Evolutionary conservation across 2,329 filamentous ascomycete genomes (phyloP).

Genomic region (Shiraia sp.): DNA sequence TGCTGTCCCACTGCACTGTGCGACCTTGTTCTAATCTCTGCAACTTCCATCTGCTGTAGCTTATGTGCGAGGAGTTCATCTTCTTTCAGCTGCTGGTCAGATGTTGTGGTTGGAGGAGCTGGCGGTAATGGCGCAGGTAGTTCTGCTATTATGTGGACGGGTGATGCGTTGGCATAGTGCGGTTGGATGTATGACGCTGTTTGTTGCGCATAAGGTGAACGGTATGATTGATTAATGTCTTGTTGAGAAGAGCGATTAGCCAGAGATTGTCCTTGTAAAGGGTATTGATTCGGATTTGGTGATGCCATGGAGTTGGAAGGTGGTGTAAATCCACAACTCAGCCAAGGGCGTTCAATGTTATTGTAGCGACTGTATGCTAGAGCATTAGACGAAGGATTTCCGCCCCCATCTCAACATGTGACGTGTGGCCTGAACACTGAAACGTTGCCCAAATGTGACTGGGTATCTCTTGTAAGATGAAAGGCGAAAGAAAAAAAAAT

Average conservation of each 20-base stretch:
- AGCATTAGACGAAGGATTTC: not conserved
- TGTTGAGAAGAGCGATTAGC: constrained; percentile 14
- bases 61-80: constrained; percentile 36
- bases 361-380: too few relatives aligned
- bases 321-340: not conserved
- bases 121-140: constrained; percentile 32
- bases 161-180: constrained; percentile 18
- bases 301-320: constrained; percentile 4
- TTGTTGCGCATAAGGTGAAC: constrained; percentile 5
- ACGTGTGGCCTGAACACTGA: not conserved
- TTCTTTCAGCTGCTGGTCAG: constrained; percentile 33
- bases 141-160: constrained; percentile 27
- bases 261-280: constrained; percentile 6
- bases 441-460: not conserved
- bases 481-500: not conserved
- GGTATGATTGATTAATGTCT: constrained; percentile 5
- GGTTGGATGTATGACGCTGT: constrained; percentile 20
- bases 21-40: constrained; percentile 24
- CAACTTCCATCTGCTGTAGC: constrained; percentile 33
- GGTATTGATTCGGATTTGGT: constrained; percentile 8
- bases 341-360: not conserved
- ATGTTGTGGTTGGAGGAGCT: constrained; percentile 29
- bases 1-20: constrained; percentile 21
- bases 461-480: too few relatives aligned
- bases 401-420: not conserved